Conservation (phyloP, 805 yeast genomes). For the Yamadazyma ubonensis region DNA sequence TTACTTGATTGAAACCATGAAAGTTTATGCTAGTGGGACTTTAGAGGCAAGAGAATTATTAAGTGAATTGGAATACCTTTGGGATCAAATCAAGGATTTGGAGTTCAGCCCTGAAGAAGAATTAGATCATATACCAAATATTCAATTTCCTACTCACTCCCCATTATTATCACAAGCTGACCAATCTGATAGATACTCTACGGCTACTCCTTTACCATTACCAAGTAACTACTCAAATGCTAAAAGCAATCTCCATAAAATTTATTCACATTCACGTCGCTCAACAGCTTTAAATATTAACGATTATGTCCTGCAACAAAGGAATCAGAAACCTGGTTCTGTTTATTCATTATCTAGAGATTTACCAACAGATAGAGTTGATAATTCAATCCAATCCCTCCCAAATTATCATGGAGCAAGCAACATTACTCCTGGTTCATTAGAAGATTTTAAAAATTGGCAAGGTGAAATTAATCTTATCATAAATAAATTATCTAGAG, state of each 20-base stretch:
- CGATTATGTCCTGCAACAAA: conserved; percentile 36
- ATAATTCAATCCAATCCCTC: conserved; percentile 14
- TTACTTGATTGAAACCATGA: conserved; percentile 70
- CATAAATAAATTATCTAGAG: conserved; percentile 45
- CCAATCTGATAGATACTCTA: conserved; percentile 36
- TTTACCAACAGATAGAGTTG: conserved; percentile 2
- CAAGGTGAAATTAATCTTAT: conserved; percentile 52
- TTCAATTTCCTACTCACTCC: conserved; percentile 32
- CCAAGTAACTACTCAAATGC: conserved; percentile 26
- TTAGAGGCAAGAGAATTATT: conserved; percentile 64
- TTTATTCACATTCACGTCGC: conserved; percentile 44
- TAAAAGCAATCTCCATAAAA: conserved; percentile 34
- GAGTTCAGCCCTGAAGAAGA: conserved; percentile 33
- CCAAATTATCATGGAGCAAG: conserved; percentile 11
- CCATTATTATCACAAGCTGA: conserved; percentile 30
- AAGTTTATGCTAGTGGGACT: conserved; percentile 63
- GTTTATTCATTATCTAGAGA: conserved; percentile 19
- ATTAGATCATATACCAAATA: conserved; percentile 20
- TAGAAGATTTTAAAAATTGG: conserved; percentile 50
- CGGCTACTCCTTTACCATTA: conserved; percentile 35
- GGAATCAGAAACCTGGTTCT: conserved; percentile 23
- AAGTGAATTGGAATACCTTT: conserved; percentile 65
- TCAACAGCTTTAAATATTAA: conserved; percentile 34
- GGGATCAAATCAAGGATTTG: conserved; percentile 67
- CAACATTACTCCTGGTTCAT: conserved; percentile 11